Conservation (phyloP, 192 early-diverging fungal genomes). For the Gonapodya sp. region DNA sequence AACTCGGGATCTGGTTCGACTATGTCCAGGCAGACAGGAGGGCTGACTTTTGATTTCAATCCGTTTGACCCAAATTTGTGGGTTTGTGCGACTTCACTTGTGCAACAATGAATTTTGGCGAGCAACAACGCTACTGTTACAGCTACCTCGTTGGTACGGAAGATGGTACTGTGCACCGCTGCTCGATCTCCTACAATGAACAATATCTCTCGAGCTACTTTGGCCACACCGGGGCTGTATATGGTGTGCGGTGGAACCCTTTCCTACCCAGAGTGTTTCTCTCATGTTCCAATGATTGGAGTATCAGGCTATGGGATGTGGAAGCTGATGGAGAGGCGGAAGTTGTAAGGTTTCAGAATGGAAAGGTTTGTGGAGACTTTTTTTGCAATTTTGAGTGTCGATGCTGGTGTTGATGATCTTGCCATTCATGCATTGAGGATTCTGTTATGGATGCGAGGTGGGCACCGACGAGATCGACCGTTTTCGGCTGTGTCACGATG, state of each 20-base stretch:
- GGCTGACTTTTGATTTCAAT: constrained; percentile 52
- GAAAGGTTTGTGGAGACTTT: constrained; percentile 26
- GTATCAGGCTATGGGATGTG: constrained; percentile 39
- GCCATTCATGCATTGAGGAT: constrained; percentile 26
- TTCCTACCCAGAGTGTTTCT: constrained; percentile 35
- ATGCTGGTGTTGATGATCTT: neutral
- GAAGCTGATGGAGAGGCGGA: constrained; percentile 30
- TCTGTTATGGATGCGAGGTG: constrained; percentile 44
- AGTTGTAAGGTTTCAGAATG: constrained; percentile 45
- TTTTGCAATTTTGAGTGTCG: neutral
- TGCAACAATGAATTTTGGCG: neutral
- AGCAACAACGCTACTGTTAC: too few species aligned
- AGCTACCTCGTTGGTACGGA: constrained; percentile 53
- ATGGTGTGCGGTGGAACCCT: constrained; percentile 46
- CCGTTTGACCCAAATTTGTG: constrained; percentile 44
- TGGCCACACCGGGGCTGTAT: constrained; percentile 43
- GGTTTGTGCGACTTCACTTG: constrained; percentile 9
- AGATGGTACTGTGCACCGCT: constrained; percentile 45
- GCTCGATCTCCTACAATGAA: constrained; percentile 52
- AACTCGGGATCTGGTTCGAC: constrained; percentile 27
- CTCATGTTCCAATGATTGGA: constrained; percentile 46
- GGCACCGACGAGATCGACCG: constrained; percentile 37
- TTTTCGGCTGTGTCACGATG: constrained; percentile 43
- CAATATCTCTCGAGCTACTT: constrained; percentile 45
- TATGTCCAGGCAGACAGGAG: constrained; percentile 45